Conservation (phyloP, 2,329 filamentous ascomycete genomes). For the Truncatella angustata region DNA sequence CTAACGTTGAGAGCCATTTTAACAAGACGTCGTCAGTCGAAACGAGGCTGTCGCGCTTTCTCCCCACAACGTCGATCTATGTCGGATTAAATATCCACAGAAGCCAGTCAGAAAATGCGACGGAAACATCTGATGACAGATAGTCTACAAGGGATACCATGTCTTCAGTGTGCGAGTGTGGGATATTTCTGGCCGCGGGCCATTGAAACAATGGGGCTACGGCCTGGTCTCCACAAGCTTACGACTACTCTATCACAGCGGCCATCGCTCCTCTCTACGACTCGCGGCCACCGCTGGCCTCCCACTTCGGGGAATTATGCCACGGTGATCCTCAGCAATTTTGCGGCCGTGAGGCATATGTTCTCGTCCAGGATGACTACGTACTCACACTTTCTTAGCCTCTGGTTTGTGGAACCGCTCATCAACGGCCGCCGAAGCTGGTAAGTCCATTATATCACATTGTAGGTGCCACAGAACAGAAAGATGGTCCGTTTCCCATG, state of each 20-base stretch:
- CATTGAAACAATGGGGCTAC: constrained; percentile 2
- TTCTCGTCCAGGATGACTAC: neutral
- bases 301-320: neutral
- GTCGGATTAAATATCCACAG: neutral
- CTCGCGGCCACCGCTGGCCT: constrained; percentile 1
- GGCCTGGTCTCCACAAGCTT: constrained; percentile 3
- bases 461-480: neutral
- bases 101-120: neutral
- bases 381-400: neutral
- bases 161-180: neutral
- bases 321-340: neutral
- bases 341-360: too few relatives aligned
- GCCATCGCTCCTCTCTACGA: neutral
- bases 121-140: neutral
- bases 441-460: neutral
- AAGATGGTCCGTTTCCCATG: neutral
- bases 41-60: constrained; percentile 2
- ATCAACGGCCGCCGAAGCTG: constrained; percentile 1
- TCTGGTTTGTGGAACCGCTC: constrained; percentile 7
- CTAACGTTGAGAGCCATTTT: neutral
- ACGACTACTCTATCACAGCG: constrained; percentile 1
- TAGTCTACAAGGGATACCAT: neutral
- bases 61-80: neutral
- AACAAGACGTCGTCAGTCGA: constrained; percentile 7
- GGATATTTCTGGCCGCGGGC: neutral